Percentiles rank a stretch among this genome's conserved stretches.
Conservation (phyloP, 2,329 filamentous ascomycete genomes). For the Penicillium oxalicum region DNA sequence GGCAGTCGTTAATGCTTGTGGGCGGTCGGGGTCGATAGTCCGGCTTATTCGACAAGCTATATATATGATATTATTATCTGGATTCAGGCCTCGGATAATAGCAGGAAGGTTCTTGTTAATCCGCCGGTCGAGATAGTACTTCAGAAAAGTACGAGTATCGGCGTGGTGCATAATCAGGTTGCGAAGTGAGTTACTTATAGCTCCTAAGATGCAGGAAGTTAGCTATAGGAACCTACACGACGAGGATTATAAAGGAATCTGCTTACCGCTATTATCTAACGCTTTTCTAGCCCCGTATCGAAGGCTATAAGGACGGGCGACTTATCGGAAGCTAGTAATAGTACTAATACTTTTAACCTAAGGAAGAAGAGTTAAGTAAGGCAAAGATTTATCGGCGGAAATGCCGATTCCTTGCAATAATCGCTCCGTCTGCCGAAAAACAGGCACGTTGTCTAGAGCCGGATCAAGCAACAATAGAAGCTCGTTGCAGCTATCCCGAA, state of each 20-base stretch:
- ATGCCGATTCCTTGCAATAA: background rate
- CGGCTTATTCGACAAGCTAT: constrained; percentile 9
- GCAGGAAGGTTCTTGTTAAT: constrained; percentile 14
- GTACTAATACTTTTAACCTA: constrained; percentile 1
- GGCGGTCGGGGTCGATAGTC: background rate
- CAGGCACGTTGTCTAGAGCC: background rate
- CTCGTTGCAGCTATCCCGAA: background rate
- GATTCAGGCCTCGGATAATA: constrained; percentile 18
- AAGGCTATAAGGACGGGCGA: background rate
- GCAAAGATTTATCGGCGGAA: background rate
- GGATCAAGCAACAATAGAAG: background rate
- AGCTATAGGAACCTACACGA: background rate
- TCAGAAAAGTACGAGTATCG: constrained; percentile 14
- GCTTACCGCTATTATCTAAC: constrained; percentile 8
- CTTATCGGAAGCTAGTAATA: background rate
- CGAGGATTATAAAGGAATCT: background rate
- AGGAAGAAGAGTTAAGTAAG: background rate
- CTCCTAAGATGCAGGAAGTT: background rate
- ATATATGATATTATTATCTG: constrained; percentile 18
- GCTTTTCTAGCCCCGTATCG: constrained; percentile 1
- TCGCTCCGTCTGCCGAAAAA: background rate
- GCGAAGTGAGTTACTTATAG: background rate
- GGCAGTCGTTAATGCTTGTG: constrained; percentile 15
- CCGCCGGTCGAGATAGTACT: constrained; percentile 12
- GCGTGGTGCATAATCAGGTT: constrained; percentile 14